A percentile compares a stretch with the other conserved stretches of the same genome.
These are phyloP conservation scores for Nectriaceae sp. DNA, from an alignment of 2,329 filamentous ascomycete species.

Conservation along the genomic window DNA sequence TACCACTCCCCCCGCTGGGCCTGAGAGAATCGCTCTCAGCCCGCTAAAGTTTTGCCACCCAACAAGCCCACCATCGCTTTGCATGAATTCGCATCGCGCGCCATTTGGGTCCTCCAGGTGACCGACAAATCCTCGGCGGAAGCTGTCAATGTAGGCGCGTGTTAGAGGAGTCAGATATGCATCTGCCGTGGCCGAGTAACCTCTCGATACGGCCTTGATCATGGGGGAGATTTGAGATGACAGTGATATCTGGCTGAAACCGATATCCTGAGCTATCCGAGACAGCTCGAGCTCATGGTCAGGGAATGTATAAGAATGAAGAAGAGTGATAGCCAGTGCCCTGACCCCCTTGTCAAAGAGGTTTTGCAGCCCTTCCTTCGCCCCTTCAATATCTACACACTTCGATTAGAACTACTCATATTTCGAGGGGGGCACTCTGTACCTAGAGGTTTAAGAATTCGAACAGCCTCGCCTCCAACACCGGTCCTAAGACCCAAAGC, in stretches of 20 bases:
- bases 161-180: conserved; percentile 45
- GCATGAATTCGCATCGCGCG: conserved; percentile 11
- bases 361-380: conserved; percentile 56
- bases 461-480: conserved; percentile 67
- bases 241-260: conserved; percentile 39
- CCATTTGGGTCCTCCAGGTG: conserved; percentile 15
- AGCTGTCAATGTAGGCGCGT: conserved; percentile 36
- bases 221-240: conserved; percentile 38
- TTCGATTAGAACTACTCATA: neutral
- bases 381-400: conserved; percentile 44
- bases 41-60: conserved; percentile 26
- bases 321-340: conserved; percentile 60
- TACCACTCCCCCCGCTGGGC: conserved; percentile 21
- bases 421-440: neutral
- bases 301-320: conserved; percentile 67
- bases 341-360: conserved; percentile 62
- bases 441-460: conserved; percentile 59
- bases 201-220: conserved; percentile 43
- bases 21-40: conserved; percentile 20
- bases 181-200: conserved; percentile 42
- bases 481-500: conserved; percentile 65
- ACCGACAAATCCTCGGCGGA: conserved; percentile 18
- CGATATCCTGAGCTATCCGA: conserved; percentile 37
- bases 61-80: conserved; percentile 25
- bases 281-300: conserved; percentile 52